phyloP scores from a whole-genome alignment of 2,329 filamentous ascomycete genomes.

The Trichoderma koningii region DNA sequence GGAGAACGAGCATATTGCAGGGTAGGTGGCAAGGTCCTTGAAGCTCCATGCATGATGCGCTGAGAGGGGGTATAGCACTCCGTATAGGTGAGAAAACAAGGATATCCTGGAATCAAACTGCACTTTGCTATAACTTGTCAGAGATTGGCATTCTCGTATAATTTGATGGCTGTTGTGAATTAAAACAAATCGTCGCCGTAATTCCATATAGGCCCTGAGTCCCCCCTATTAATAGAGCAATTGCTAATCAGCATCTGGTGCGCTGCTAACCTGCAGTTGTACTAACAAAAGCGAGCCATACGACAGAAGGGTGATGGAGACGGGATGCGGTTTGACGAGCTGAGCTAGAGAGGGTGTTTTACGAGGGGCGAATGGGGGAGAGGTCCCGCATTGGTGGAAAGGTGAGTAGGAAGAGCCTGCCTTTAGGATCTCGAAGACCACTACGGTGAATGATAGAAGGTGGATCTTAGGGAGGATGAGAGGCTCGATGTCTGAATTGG shows the following conservation, averaged over 20 bases:
- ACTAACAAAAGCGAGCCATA: no score
- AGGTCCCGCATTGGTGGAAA: no score
- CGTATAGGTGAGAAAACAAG: neutral
- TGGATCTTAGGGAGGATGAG: neutral
- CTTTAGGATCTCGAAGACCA: neutral
- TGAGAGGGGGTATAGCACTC: neutral
- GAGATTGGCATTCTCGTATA: no score
- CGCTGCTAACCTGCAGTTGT: neutral
- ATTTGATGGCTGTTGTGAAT: no score
- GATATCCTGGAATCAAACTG: neutral
- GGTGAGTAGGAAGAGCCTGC: neutral
- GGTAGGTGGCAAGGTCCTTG: neutral
- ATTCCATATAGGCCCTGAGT: no score
- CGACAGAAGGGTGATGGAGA: neutral
- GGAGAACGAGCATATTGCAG: neutral
- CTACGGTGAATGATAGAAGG: neutral
- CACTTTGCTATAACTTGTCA: neutral
- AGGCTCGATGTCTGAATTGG: slow-evolving; percentile 15
- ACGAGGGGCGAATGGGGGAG: neutral
- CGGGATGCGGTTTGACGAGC: neutral
- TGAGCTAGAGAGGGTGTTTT: neutral
- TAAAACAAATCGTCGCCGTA: neutral
- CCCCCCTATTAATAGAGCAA: no score
- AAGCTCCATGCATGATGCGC: neutral
- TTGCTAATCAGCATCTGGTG: neutral